Base-by-base conservation (phyloP, 2,329 filamentous ascomycete genomes). In the Alternaria arborescens region DNA sequence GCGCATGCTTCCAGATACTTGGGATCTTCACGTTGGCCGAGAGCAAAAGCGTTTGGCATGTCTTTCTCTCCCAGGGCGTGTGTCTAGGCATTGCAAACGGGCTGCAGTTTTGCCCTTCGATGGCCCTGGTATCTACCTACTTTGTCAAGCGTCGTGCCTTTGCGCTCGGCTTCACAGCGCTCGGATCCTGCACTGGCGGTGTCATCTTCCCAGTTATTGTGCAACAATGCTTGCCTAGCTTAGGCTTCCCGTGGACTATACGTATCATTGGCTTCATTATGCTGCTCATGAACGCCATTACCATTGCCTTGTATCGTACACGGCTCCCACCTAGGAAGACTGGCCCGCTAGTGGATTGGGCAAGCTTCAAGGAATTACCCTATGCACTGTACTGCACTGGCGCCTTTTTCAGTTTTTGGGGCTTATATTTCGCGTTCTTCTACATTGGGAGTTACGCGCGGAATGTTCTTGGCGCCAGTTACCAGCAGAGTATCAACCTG, bases 211-310 rank as follows among this genome's bases (percentile, higher is more conserved):
- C 74, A 20, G 60, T 76, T n/a, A 71, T 77, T 26, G 73, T 71
- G 14, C 71, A 74, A 55, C 70, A 75, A 55, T 74, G 71, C 26
- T 58, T 77, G 11, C 71, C 72, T 24, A 66, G 54, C 12, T 38
- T 75, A 22, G 74, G 73, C n/a, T 91, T 89, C 67, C 81, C 82
- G 0, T 90, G 88, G 87, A 88, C 88, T 0, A 83, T 89, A 38
- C 81, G 88, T 0, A 84, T 85, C 1, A 82, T 89, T 48, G 88
- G 86, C 0, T 84, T 91, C 55, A 82, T 91, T 26, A 85, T 87
- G 20, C 68, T 89, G 3, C 80, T 77, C 0, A 79, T 75, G 71
- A 59, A 71, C 59, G 24, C 63, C 72, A 47, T 77, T 69, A 50
- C 65, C 69, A 58, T 76, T 64, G 7, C 76, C 68, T 67, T 80